Percentiles rank a stretch among this genome's conserved stretches.
Evolutionary conservation across 2,329 filamentous ascomycete species (phyloP).

Genomic region (Colletotrichum nymphaeae): DNA sequence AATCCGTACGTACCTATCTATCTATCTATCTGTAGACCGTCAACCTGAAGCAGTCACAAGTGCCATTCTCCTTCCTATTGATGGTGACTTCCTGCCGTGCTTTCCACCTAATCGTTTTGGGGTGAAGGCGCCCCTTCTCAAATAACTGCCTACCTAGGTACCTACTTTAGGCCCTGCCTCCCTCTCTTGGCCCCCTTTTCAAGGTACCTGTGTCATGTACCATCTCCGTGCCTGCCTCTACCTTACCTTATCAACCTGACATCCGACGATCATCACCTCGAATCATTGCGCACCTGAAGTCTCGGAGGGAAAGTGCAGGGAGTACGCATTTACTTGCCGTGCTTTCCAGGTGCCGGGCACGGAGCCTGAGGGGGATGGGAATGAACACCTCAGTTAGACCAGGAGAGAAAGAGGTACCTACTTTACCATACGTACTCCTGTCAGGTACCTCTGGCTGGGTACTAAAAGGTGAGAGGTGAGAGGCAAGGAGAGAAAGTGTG

Average conservation of each 20-base stretch:
- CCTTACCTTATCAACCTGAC: neutral
- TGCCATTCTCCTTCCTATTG: neutral
- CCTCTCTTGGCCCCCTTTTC: neutral
- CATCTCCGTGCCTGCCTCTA: neutral
- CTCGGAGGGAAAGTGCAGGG: neutral
- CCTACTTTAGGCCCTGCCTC: neutral
- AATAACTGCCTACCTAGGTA: neutral
- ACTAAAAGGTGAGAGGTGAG: neutral
- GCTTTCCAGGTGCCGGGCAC: neutral
- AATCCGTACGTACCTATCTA: no score
- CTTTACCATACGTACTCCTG: no score
- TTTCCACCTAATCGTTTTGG: conserved; percentile 25
- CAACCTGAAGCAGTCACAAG: no score
- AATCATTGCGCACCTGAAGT: neutral
- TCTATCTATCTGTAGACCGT: no score
- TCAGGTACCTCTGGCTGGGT: neutral
- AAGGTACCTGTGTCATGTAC: neutral
- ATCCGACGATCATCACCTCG: neutral
- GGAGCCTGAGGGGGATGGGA: no score
- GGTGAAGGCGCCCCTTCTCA: conserved; percentile 11
- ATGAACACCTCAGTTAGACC: neutral
- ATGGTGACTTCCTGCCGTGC: neutral
- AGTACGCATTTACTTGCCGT: neutral
- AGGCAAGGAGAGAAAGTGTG: neutral
- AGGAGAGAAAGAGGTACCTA: no score